Evolutionary conservation across 2,329 filamentous ascomycete species (phyloP), one percentile per base, ranked within the genome.

Genomic region (Delphinella strobiligena): DNA sequence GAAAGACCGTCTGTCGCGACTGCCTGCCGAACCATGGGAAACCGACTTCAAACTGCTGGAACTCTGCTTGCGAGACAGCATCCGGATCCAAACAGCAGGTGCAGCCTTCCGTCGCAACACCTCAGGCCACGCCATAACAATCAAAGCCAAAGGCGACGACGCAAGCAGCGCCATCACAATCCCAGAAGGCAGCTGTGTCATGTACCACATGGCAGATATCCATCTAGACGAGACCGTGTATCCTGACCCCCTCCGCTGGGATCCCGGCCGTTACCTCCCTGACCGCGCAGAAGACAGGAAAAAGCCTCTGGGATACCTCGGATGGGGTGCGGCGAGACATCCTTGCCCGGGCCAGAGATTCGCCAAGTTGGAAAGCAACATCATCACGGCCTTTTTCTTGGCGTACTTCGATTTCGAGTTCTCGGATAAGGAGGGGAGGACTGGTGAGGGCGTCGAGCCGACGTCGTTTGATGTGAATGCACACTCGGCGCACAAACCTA

Each of bases 11-110:
- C 59, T 27, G 50, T 57, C n/a, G n/a, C n/a, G n/a, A 2, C 54
- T 78, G 0, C 61, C 62, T 0, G 51, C 74, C 19, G 68, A 73
- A 11, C 67, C 64, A 0, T 78, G 72, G 72, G 72, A 77, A 49
- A 37, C 52, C 10, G 67, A 71, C 14, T 75, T 78, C 43, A 69
- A 71, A 0, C 43, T 63, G 4, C 56, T 75, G 22, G 67, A 74
- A 42, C 41, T 72, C 18, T 70, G 66, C 34, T 56, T 77, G 29
- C 62, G 64, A 31, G 74, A 78, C 44, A 63, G 62, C 11, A 73
- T 78, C 42, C 65, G 73, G 2, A 46, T 76, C 17, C 64, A 66
- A 22, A 47, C 66, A 5, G 53, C 62, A 0, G 72, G 72, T 4
- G 59, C 63, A 1, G 60, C 62, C 0, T 69, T 76, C 49, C 61